Conservation (phyloP, 1,284 basidiomycete species). For the Mixia osmundae region DNA sequence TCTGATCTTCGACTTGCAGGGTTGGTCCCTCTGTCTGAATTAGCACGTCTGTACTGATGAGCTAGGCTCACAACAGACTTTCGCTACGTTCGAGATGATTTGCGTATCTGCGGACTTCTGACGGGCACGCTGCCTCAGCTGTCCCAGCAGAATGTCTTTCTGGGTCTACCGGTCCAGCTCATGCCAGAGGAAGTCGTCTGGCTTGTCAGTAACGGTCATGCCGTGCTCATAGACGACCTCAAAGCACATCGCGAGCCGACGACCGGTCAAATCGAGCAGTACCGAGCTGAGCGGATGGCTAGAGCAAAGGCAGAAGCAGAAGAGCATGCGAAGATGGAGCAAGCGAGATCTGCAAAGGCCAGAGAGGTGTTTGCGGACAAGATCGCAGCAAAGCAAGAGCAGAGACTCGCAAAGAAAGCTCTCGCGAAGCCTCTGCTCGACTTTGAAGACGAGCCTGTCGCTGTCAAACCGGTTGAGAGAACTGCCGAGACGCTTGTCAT, state of each 20-base stretch:
- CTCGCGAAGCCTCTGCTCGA: constrained; percentile 8
- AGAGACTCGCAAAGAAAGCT: constrained; percentile 26
- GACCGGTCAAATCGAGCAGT: constrained; percentile 14
- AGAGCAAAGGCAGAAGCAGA: constrained; percentile 31
- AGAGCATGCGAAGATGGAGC: constrained; percentile 24
- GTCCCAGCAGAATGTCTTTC: constrained; percentile 87
- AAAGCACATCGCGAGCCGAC: constrained; percentile 38
- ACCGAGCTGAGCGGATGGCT: constrained; percentile 23
- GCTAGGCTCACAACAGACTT: constrained; percentile 44
- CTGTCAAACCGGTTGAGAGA: too few relatives aligned
- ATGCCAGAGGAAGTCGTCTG: constrained; percentile 80
- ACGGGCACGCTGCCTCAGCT: constrained; percentile 80
- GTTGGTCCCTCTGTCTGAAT: too few relatives aligned
- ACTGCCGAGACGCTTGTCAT: too few relatives aligned
- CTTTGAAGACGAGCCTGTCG: too few relatives aligned
- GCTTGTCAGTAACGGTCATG: constrained; percentile 53
- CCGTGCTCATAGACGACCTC: constrained; percentile 51
- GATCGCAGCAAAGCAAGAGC: constrained; percentile 30
- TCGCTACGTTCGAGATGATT: constrained; percentile 44
- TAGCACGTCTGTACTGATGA: too few relatives aligned
- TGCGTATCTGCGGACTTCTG: constrained; percentile 63
- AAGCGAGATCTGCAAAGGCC: constrained; percentile 22
- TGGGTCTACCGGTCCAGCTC: constrained; percentile 67
- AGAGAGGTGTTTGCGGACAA: constrained; percentile 22
- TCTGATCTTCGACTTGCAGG: too few relatives aligned